Evolutionary conservation across 1,284 basidiomycete genomes (phyloP), one percentile per base, ranked within the genome.

Genomic region (Moesziomyces aphidis): DNA sequence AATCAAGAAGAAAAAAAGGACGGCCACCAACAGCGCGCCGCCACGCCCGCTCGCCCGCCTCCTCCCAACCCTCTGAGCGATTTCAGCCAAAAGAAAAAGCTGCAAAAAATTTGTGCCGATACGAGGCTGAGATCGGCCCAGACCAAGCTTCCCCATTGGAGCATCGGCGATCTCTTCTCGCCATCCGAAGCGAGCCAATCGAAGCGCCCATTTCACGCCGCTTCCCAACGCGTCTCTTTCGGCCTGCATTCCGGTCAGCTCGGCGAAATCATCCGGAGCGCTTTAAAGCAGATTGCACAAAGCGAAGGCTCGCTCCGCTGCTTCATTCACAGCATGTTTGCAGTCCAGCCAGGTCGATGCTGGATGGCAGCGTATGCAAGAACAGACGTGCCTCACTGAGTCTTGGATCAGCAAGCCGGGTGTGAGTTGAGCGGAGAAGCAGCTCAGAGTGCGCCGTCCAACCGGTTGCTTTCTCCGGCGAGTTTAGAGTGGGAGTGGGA

Each of bases 61-160:
- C 17, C 39, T 19, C 19, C 17, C 36, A 2, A 17, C 13, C 4
- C 17, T 36, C 11, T 42, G 39, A 42, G 39, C 39, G 39, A 42
- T 42, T 42, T 42, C 39, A 15, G 39, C 39, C 19, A 19, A 19
- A 42, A 19, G 3, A 5, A 42, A 42, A 19, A 19, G 39, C 17
- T 42, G 39, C 39, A 42, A 42, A 42, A 42, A 42, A 42, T 42
- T 42, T 42, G 39, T 42, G 39, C 39, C 39, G 39, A 42, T 42
- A 5, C 19, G 17, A 42, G 39, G 11, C 15, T 7, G 1, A 7
- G 17, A 42, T 42, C 39, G 39, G 39, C 26, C 26, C 6, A 15
- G 2, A 34, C 13, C 10, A 11, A 13, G 31, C 1, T 5, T 19
- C 17, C 17, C 1, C 2, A 1, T 3, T 15, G 3, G 1, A 11